phyloP scores from a whole-genome alignment of 2,329 filamentous ascomycete species.

The Fusarium xyrophilum region DNA sequence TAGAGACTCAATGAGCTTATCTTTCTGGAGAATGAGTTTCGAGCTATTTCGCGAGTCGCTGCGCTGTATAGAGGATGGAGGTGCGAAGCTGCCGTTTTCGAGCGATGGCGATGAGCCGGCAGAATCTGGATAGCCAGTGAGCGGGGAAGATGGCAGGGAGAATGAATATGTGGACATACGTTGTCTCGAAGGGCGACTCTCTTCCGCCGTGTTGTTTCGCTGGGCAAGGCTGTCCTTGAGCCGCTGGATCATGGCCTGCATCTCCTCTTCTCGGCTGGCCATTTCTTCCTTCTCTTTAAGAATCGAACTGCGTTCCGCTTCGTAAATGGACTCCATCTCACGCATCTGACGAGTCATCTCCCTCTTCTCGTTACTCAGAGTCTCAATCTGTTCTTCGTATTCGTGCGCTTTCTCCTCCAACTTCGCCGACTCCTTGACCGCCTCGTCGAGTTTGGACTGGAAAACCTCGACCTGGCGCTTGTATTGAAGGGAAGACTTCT shows the following conservation, averaged over 20 bases:
- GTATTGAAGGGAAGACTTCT: constrained; percentile 77
- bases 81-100: constrained; percentile 82
- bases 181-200: constrained; percentile 64
- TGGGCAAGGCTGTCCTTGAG: constrained; percentile 89
- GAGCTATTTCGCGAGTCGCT: constrained; percentile 91
- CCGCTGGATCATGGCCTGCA: constrained; percentile 87
- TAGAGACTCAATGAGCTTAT: constrained; percentile 92
- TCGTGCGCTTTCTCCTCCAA: constrained; percentile 90
- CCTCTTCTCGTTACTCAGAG: constrained; percentile 82
- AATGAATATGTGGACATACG: constrained; percentile 52
- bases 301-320: constrained; percentile 85
- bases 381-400: constrained; percentile 81
- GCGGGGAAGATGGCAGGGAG: not conserved
- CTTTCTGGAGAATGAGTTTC: constrained; percentile 90
- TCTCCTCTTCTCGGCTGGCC: constrained; percentile 82
- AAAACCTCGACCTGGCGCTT: constrained; percentile 86
- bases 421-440: constrained; percentile 80
- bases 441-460: constrained; percentile 85
- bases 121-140: constrained; percentile 40
- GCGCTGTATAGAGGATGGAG: constrained; percentile 80
- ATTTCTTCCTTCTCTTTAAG: constrained; percentile 93
- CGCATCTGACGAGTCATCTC: constrained; percentile 83
- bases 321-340: constrained; percentile 92
- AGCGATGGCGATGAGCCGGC: constrained; percentile 70
- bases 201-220: constrained; percentile 67